Conservation (phyloP, 2,329 filamentous ascomycete species). For the Trichoderma arundinaceum region DNA sequence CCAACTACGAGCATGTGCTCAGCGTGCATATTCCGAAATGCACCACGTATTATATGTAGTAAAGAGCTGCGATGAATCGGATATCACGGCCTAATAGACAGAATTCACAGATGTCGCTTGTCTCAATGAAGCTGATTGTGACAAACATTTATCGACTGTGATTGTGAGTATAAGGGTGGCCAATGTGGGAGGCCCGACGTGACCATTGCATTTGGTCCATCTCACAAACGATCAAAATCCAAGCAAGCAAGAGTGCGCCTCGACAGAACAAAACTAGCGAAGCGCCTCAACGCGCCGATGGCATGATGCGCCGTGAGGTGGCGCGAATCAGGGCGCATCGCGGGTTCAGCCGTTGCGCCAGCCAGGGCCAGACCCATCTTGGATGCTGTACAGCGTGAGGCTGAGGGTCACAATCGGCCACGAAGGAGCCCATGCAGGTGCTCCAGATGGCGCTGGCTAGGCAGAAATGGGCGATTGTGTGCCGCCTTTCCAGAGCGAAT, state of each 20-base stretch:
- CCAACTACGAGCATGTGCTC: too few species aligned
- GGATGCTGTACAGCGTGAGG: not conserved
- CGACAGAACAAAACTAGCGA: not conserved
- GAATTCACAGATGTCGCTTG: too few species aligned
- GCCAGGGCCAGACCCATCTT: not conserved
- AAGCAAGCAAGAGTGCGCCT: not conserved
- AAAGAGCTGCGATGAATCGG: too few species aligned
- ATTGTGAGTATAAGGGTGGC: too few species aligned
- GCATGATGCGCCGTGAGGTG: constrained; percentile 4
- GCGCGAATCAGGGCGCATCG: constrained; percentile 2
- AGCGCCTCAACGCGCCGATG: not conserved
- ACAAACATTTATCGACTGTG: too few species aligned
- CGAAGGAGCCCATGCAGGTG: not conserved
- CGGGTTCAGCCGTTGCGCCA: not conserved
- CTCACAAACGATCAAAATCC: too few species aligned
- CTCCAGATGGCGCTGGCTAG: not conserved
- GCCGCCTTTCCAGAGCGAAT: not conserved
- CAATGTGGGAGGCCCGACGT: too few species aligned
- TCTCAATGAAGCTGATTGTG: too few species aligned
- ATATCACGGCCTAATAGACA: too few species aligned
- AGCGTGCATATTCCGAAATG: too few species aligned
- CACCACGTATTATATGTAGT: too few species aligned
- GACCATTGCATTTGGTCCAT: too few species aligned
- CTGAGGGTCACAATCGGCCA: not conserved
- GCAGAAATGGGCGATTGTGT: constrained; percentile 6